Evolutionary conservation across 2,329 filamentous ascomycete genomes (phyloP).

Genomic region (Alternaria brassicae): DNA sequence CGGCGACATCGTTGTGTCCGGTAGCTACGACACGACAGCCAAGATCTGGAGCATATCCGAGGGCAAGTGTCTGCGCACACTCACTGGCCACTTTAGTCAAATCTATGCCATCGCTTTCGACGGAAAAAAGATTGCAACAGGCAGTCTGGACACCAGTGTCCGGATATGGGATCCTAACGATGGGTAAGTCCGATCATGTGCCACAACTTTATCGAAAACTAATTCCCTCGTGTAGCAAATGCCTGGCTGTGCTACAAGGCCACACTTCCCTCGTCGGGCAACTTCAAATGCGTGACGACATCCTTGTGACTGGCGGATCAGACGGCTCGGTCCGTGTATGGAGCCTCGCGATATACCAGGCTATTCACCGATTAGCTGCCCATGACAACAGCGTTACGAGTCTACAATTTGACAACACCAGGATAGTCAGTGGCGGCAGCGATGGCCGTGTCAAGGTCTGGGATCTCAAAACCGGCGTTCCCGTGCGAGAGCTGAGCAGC

Average conservation of each 20-base stretch:
- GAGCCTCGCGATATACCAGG: slow-evolving; percentile 88
- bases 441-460: slow-evolving; percentile 99
- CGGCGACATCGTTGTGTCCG: slow-evolving; percentile 95
- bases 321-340: slow-evolving; percentile 96
- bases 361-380: slow-evolving; percentile 92
- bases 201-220: slow-evolving; percentile 15
- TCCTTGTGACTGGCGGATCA: slow-evolving; percentile 92
- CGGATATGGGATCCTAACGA: slow-evolving; percentile 93
- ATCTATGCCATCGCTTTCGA: slow-evolving; percentile 99
- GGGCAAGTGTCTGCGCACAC: slow-evolving; percentile 86
- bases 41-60: slow-evolving; percentile 98
- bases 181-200: slow-evolving; percentile 65
- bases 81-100: slow-evolving; percentile 95
- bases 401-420: slow-evolving; percentile 93
- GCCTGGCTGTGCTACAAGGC: slow-evolving; percentile 90
- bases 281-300: slow-evolving; percentile 92
- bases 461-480: slow-evolving; percentile 89
- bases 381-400: slow-evolving; percentile 99
- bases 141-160: slow-evolving; percentile 94
- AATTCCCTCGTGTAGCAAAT: slow-evolving; percentile 58
- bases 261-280: slow-evolving; percentile 97
- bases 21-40: slow-evolving; percentile 96
- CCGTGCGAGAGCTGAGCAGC: slow-evolving; percentile 88
- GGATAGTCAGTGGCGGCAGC: slow-evolving; percentile 93
- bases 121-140: slow-evolving; percentile 89